Evolutionary conservation across 139 green algal species (phyloP).

Genomic region (Edaphochlamys debaryana): DNA sequence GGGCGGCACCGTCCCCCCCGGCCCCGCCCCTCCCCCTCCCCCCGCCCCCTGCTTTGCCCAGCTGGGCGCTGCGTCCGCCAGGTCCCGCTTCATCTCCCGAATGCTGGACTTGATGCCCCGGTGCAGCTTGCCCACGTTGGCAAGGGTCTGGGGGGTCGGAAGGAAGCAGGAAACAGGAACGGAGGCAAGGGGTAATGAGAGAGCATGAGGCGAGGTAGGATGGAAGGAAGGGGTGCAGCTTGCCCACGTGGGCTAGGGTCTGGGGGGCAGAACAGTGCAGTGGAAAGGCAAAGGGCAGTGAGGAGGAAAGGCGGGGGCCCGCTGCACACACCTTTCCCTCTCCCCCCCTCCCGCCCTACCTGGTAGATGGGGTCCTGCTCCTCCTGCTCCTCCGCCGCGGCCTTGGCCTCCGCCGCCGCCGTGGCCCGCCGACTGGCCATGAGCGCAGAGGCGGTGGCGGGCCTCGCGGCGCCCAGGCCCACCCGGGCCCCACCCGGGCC

Average conservation of each 20-base stretch:
- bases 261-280: too few species aligned
- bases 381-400: constrained; percentile 25
- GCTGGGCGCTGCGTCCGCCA: constrained; percentile 11
- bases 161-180: too few species aligned
- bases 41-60: constrained; percentile 1
- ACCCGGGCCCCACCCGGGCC: background rate
- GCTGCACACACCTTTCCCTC: too few species aligned
- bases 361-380: constrained; percentile 26
- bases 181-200: too few species aligned
- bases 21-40: too few species aligned
- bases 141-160: background rate
- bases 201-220: too few species aligned
- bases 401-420: constrained; percentile 10
- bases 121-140: constrained; percentile 38
- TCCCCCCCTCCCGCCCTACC: too few species aligned
- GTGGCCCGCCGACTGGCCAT: constrained; percentile 4
- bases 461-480: background rate
- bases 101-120: background rate
- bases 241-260: too few species aligned
- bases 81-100: constrained; percentile 16
- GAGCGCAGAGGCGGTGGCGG: background rate
- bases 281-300: too few species aligned
- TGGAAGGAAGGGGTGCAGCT: too few species aligned
- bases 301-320: too few species aligned
- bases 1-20: too few species aligned